Evolutionary conservation across 257 asterid species (phyloP).

Genomic region (Anisodus tanguticus): DNA sequence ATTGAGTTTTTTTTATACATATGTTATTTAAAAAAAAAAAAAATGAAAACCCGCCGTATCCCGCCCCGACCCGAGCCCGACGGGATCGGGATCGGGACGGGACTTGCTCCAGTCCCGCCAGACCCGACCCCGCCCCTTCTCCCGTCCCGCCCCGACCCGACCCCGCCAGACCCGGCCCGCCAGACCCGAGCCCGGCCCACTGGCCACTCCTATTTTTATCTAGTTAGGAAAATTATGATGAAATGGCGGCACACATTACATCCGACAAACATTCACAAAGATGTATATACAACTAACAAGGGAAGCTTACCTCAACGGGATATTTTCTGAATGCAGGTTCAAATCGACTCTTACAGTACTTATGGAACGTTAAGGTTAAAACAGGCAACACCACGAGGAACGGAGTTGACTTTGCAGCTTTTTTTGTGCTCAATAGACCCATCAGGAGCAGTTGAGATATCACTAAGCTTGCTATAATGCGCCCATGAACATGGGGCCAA

Average conservation of each 20-base stretch:
- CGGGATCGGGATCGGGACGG: too few relatives aligned
- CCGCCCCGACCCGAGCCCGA: too few relatives aligned
- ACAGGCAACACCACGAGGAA: conserved; percentile 71
- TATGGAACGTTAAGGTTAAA: conserved; percentile 78
- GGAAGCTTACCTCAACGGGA: conserved; percentile 81
- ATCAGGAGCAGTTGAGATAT: conserved; percentile 86
- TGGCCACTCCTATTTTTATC: too few relatives aligned
- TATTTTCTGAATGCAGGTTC: conserved; percentile 92
- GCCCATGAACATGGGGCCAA: conserved; percentile 96
- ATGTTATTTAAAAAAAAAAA: too few relatives aligned
- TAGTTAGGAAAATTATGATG: neutral
- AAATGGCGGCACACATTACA: neutral
- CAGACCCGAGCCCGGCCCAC: too few relatives aligned
- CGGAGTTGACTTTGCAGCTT: conserved; percentile 93
- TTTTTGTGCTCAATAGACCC: conserved; percentile 85
- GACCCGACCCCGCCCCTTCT: too few relatives aligned
- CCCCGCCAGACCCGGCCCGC: too few relatives aligned
- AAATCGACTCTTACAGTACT: conserved; percentile 89
- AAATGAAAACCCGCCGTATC: too few relatives aligned
- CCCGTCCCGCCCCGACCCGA: too few relatives aligned
- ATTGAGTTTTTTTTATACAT: too few relatives aligned
- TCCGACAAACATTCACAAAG: neutral
- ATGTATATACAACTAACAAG: neutral
- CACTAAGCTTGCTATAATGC: conserved; percentile 81
- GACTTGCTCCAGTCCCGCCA: too few relatives aligned